Conservation (phyloP, 2,329 filamentous ascomycete species). For the Hymenoscyphus infarciens region DNA sequence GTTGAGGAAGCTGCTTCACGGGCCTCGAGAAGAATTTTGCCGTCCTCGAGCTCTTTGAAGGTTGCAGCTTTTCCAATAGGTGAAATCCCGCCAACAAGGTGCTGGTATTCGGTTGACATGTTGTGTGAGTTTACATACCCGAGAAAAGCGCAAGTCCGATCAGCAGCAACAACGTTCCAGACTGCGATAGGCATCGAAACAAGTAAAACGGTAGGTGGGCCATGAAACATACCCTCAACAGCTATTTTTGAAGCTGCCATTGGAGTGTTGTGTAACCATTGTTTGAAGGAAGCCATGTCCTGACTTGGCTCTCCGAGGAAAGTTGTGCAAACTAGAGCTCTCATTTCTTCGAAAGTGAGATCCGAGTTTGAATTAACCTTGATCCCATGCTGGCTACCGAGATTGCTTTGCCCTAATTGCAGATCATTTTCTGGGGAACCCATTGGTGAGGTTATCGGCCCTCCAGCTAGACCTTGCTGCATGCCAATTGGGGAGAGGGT, state of each 20-base stretch:
- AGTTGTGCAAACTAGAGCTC: constrained; percentile 64
- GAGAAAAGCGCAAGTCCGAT: constrained; percentile 63
- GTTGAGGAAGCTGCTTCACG: constrained; percentile 36
- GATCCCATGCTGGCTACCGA: constrained; percentile 25
- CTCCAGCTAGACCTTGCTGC: constrained; percentile 27
- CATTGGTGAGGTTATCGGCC: constrained; percentile 35
- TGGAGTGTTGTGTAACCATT: constrained; percentile 61
- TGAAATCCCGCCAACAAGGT: constrained; percentile 46
- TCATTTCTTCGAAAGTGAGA: constrained; percentile 58
- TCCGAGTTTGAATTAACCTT: constrained; percentile 39
- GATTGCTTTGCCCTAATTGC: constrained; percentile 20
- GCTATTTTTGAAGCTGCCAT: constrained; percentile 54
- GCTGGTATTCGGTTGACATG: constrained; percentile 61
- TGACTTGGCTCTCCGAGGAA: constrained; percentile 63
- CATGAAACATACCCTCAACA: constrained; percentile 66
- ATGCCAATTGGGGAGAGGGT: constrained; percentile 43
- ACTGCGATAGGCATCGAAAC: constrained; percentile 63
- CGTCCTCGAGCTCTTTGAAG: constrained; percentile 53
- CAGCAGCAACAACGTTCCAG: constrained; percentile 62
- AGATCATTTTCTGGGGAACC: constrained; percentile 29
- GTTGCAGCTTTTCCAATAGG: constrained; percentile 42
- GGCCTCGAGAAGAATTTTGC: constrained; percentile 50
- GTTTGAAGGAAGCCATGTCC: constrained; percentile 63
- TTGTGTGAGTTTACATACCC: constrained; percentile 66
- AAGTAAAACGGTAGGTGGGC: constrained; percentile 61